Conservation (phyloP, 352 stramenopile genomes). For the Phytophthora aleatoria region DNA sequence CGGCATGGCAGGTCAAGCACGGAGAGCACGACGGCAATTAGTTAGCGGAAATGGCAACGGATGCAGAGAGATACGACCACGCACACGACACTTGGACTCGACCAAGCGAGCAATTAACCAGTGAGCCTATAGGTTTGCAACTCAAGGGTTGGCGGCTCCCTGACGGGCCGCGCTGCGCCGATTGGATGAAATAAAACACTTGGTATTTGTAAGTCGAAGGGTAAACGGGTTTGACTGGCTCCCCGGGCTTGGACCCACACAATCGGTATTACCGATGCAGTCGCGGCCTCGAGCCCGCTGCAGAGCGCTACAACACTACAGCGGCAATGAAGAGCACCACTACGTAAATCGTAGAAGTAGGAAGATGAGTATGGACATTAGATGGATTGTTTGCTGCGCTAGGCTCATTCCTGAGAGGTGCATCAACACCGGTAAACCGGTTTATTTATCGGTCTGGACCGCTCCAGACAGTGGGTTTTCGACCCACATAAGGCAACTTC, state of each 20-base stretch:
- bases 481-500: background rate
- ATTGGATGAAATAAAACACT: constrained; percentile 28
- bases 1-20: constrained; percentile 9
- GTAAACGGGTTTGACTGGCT: constrained; percentile 33
- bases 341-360: background rate
- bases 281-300: background rate
- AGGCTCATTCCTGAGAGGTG: background rate
- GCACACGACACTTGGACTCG: constrained; percentile 30
- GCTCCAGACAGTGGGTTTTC: background rate
- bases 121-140: constrained; percentile 28
- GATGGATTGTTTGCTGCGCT: background rate
- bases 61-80: constrained; percentile 19
- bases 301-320: background rate
- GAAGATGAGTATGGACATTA: background rate
- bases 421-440: background rate
- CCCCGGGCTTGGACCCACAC: constrained; percentile 5
- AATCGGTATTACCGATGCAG: constrained; percentile 6
- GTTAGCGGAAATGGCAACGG: background rate
- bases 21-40: constrained; percentile 19
- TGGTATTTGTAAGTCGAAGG: constrained; percentile 10
- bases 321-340: background rate
- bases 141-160: constrained; percentile 25
- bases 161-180: constrained; percentile 5
- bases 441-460: background rate
- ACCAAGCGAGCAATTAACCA: constrained; percentile 30